A percentile compares a stretch with the other conserved stretches of the same genome.
These are phyloP conservation scores for Dryadomyces quercus-mongolicae DNA, from an alignment of 2,329 filamentous ascomycete species.

Conservation along the genomic window DNA sequence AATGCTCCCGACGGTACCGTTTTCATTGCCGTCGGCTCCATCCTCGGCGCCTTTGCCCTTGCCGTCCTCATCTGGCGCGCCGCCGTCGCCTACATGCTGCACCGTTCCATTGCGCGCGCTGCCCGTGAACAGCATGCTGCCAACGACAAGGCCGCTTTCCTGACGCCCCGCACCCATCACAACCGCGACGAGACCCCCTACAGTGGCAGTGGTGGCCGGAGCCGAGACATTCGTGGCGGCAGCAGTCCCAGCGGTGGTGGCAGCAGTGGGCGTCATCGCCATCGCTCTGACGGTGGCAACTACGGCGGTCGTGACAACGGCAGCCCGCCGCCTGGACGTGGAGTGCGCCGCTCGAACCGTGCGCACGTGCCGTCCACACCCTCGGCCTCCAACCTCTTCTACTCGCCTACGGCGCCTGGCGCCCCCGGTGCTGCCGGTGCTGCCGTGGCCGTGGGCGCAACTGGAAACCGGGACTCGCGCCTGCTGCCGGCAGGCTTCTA, in stretches of 20 bases:
- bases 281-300: not conserved
- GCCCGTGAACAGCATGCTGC: conserved; percentile 60
- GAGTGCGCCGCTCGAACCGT: conserved; percentile 37
- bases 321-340: conserved; percentile 22
- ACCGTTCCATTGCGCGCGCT: conserved; percentile 79
- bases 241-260: conserved; percentile 18
- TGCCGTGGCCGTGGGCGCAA: too few relatives aligned
- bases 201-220: conserved; percentile 18
- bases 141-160: conserved; percentile 58
- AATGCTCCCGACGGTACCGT: conserved; percentile 82
- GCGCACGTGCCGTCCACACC: conserved; percentile 41
- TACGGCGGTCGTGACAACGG: not conserved
- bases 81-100: conserved; percentile 79
- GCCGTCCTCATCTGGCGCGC: conserved; percentile 81
- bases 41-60: conserved; percentile 70
- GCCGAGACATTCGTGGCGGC: conserved; percentile 18
- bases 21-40: conserved; percentile 87
- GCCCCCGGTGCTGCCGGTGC: conserved; percentile 34
- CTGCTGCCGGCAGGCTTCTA: conserved; percentile 91
- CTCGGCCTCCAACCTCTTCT: conserved; percentile 70
- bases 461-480: conserved; percentile 54
- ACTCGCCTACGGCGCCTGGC: conserved; percentile 74
- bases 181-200: conserved; percentile 42
- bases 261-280: not conserved
- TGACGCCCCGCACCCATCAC: conserved; percentile 34